phyloP scores from a whole-genome alignment of 1,284 basidiomycete species.

The Cutaneotrichosporon daszewskae region DNA sequence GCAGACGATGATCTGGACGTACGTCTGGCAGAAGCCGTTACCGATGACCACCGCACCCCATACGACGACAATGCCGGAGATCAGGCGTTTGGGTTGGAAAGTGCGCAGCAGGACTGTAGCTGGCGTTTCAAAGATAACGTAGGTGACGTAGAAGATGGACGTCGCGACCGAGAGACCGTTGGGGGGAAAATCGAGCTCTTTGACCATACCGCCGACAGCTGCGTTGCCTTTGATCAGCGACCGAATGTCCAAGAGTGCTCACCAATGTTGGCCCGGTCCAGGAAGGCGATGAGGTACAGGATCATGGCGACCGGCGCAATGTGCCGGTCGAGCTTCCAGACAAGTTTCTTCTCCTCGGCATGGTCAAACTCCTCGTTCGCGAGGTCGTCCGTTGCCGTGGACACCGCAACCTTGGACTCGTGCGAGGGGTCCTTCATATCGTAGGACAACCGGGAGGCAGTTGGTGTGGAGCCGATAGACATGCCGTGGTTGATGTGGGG shows the following conservation, averaged over 20 bases:
- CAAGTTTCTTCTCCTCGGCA: neutral
- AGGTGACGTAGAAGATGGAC: conserved; percentile 29
- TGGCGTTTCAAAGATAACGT: conserved; percentile 33
- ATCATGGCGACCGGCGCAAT: conserved; percentile 12
- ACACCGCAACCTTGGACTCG: no score
- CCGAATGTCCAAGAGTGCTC: neutral
- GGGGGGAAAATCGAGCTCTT: conserved; percentile 13
- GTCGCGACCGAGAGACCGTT: conserved; percentile 12
- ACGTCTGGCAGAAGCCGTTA: conserved; percentile 14
- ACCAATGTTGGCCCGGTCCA: conserved; percentile 13
- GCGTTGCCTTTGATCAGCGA: conserved; percentile 12
- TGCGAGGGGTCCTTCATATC: no score
- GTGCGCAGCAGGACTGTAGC: conserved; percentile 30
- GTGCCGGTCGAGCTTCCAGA: conserved; percentile 8
- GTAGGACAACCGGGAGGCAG: no score
- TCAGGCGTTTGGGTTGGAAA: conserved; percentile 17
- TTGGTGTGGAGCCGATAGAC: no score
- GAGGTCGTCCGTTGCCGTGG: no score
- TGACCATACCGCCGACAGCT: conserved; percentile 11
- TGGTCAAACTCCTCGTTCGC: no score
- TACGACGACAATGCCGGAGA: conserved; percentile 19
- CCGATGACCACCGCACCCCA: conserved; percentile 27
- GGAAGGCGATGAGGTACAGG: conserved; percentile 12
- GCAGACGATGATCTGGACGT: conserved; percentile 19
- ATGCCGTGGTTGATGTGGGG: no score